Conservation (phyloP, 805 yeast genomes). For the Saturnispora kantuleensis region DNA sequence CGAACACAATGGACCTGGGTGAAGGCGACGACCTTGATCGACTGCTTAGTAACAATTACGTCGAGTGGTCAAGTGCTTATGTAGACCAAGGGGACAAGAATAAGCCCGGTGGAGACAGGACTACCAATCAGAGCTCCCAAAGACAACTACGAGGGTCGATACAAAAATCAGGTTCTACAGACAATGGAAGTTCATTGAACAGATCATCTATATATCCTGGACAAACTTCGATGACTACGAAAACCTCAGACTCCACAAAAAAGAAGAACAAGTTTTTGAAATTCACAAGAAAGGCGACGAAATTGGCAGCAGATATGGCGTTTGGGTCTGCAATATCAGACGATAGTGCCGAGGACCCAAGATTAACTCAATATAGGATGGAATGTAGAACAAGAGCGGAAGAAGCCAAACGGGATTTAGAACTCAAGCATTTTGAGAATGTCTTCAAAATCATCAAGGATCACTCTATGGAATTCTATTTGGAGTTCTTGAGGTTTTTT, state of each 20-base stretch:
- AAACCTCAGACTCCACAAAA: not conserved
- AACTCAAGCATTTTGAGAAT: constrained; percentile 13
- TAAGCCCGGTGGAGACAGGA: too few species aligned
- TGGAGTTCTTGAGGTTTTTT: constrained; percentile 25
- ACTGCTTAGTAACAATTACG: too few species aligned
- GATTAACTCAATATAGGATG: constrained; percentile 1
- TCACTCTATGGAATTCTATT: constrained; percentile 18
- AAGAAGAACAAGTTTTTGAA: constrained; percentile 11
- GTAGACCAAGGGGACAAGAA: too few species aligned
- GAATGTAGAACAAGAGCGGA: constrained; percentile 3
- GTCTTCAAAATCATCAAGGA: constrained; percentile 14
- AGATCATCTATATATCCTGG: not conserved
- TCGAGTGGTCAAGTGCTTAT: too few species aligned
- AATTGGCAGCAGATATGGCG: constrained; percentile 25
- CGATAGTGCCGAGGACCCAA: not conserved
- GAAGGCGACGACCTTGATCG: too few species aligned
- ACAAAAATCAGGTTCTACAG: too few species aligned
- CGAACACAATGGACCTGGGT: too few species aligned
- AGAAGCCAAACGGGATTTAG: constrained; percentile 11
- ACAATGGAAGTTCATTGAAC: too few species aligned
- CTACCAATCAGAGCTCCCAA: too few species aligned
- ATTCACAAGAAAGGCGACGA: constrained; percentile 22
- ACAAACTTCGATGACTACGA: not conserved
- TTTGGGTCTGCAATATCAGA: constrained; percentile 19
- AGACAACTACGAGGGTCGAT: too few species aligned